phyloP scores from a whole-genome alignment of 2,329 filamentous ascomycete species.

The Phialocephala sp. region DNA sequence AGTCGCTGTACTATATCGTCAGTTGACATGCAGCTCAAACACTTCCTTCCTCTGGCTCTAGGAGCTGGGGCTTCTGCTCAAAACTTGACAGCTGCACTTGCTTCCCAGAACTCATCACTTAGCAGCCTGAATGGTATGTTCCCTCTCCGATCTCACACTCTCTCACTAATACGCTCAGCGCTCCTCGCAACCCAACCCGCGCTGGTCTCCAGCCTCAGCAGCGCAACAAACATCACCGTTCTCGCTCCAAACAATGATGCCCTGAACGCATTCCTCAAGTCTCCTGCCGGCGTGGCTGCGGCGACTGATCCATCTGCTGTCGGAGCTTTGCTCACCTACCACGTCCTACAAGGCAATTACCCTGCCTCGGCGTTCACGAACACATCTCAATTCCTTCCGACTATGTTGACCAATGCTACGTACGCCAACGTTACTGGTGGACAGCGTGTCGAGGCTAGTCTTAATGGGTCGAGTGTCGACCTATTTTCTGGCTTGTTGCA shows the following conservation, averaged over 20 bases:
- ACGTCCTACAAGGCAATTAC: constrained; percentile 40
- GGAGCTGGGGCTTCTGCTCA: constrained; percentile 27
- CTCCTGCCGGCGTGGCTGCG: constrained; percentile 29
- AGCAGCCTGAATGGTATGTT: constrained; percentile 27
- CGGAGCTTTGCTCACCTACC: constrained; percentile 42
- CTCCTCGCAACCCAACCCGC: constrained; percentile 46
- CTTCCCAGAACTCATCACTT: constrained; percentile 26
- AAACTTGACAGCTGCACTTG: constrained; percentile 26
- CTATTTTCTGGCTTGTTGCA: constrained; percentile 43
- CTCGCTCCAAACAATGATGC: constrained; percentile 44
- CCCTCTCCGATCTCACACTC: background rate
- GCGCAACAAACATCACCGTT: constrained; percentile 57
- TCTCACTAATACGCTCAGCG: constrained; percentile 33
- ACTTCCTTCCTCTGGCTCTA: constrained; percentile 27
- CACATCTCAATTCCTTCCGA: constrained; percentile 48
- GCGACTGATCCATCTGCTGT: constrained; percentile 42
- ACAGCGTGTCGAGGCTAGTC: constrained; percentile 49
- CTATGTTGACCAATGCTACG: constrained; percentile 48
- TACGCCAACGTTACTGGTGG: constrained; percentile 56
- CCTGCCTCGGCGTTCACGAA: constrained; percentile 32
- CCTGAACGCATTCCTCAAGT: constrained; percentile 40
- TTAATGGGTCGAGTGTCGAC: constrained; percentile 48
- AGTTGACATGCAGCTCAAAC: constrained; percentile 31
- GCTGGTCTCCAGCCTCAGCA: constrained; percentile 46
- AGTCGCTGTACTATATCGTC: background rate